Evolutionary conservation across 2,329 filamentous ascomycete genomes (phyloP).

Genomic region (Colletotrichum sp.): DNA sequence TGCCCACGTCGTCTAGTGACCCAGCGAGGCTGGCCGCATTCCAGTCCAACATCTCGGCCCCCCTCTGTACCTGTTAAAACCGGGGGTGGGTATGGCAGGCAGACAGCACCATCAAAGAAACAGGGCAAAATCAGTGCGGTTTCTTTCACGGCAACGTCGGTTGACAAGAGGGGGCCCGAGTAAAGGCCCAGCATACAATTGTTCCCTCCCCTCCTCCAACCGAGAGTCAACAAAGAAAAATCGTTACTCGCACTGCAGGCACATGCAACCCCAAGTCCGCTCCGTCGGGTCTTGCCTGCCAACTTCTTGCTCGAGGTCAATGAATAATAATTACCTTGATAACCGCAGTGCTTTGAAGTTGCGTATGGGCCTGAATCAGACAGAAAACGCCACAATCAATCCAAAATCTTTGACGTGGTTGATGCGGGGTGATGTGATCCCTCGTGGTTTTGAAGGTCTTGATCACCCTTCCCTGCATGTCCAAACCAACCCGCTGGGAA

Average conservation of each 20-base stretch:
- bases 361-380: background rate
- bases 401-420: background rate
- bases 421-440: background rate
- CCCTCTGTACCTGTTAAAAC: background rate
- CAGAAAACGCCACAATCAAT: background rate
- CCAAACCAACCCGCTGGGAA: background rate
- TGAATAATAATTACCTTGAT: background rate
- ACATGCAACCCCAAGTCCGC: background rate
- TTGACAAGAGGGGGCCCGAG: background rate
- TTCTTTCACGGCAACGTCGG: constrained; percentile 5
- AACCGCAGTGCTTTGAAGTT: background rate
- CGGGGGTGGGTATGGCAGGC: background rate
- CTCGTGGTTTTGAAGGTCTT: background rate
- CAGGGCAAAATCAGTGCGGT: background rate
- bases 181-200: background rate
- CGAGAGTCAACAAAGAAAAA: constrained; percentile 8
- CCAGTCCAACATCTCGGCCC: background rate
- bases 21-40: constrained; percentile 19
- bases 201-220: background rate
- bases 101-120: constrained; percentile 2
- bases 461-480: background rate
- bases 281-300: background rate
- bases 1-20: constrained; percentile 17
- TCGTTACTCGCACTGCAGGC: background rate
- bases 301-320: background rate